Conservation (phyloP, 75 land plant species). For the Isoetes taiwanensis region DNA sequence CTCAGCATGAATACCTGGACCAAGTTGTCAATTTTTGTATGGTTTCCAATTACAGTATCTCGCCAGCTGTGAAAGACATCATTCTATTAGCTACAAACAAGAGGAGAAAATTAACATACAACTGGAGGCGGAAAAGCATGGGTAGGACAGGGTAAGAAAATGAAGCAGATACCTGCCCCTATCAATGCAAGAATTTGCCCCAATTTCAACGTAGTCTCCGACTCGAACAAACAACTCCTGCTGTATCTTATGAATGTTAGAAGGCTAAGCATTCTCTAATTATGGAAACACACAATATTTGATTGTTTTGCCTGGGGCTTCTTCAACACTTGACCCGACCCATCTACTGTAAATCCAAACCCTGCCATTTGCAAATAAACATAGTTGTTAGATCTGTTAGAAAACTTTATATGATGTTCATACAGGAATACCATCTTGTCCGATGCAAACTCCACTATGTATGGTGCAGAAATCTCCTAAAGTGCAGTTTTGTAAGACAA, state of each 20-base stretch:
- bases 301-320: slow-evolving; percentile 56
- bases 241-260: not conserved
- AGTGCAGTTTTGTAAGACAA: slow-evolving; percentile 53
- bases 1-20: slow-evolving; percentile 67
- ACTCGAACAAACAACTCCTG: slow-evolving; percentile 56
- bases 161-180: slow-evolving; percentile 73
- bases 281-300: not conserved
- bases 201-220: slow-evolving; percentile 82
- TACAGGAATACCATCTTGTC: slow-evolving; percentile 73
- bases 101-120: not conserved
- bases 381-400: not conserved
- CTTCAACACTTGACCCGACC: slow-evolving; percentile 45
- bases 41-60: slow-evolving; percentile 72
- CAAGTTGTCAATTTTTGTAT: slow-evolving; percentile 86
- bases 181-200: slow-evolving; percentile 89
- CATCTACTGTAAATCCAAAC: slow-evolving; percentile 67
- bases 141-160: not conserved
- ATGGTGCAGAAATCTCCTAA: slow-evolving; percentile 62
- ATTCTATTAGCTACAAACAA: not conserved
- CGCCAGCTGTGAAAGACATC: slow-evolving; percentile 65
- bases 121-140: not conserved
- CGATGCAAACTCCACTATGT: slow-evolving; percentile 79
- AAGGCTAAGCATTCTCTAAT: not conserved
- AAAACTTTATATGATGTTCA: not conserved
- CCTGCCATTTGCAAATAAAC: slow-evolving; percentile 25